Percentiles rank a stretch among this genome's conserved stretches.
Evolutionary conservation across 768 basidiomycete species (phyloP).

Genomic region (Agrocybe praecox): DNA sequence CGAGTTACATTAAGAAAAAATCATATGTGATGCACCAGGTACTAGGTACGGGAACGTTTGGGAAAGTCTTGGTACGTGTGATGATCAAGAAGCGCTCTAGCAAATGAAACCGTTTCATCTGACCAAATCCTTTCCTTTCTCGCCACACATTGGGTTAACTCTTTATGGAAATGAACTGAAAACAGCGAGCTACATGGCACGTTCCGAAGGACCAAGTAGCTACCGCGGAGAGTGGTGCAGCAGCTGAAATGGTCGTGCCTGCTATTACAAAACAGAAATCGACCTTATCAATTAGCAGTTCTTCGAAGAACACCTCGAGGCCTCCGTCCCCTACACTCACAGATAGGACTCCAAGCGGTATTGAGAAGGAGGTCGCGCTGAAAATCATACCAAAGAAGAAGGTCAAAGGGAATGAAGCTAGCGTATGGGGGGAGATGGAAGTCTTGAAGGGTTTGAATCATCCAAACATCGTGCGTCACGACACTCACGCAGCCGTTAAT

Average conservation of each 20-base stretch:
- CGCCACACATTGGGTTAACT: background rate
- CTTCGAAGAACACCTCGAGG: conserved; percentile 21
- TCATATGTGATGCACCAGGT: conserved; percentile 71
- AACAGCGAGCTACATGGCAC: conserved; percentile 79
- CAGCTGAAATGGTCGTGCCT: conserved; percentile 30
- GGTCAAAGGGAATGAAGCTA: conserved; percentile 87
- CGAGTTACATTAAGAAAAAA: conserved; percentile 88
- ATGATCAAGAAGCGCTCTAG: conserved; percentile 3
- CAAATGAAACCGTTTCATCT: background rate
- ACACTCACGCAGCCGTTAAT: background rate
- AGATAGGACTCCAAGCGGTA: conserved; percentile 29
- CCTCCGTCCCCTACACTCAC: conserved; percentile 24
- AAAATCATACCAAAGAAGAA: conserved; percentile 97
- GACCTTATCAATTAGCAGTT: conserved; percentile 9
- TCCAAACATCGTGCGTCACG: conserved; percentile 77
- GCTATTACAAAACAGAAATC: conserved; percentile 5
- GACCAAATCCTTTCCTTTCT: background rate
- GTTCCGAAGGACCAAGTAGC: conserved; percentile 63
- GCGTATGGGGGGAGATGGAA: conserved; percentile 93
- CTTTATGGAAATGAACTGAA: background rate
- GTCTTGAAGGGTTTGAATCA: conserved; percentile 89
- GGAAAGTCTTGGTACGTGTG: conserved; percentile 75
- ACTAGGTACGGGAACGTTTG: conserved; percentile 86
- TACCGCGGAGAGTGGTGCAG: conserved; percentile 61
- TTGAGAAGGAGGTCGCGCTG: conserved; percentile 76